Conservation (phyloP, 352 stramenopile genomes). For the Pythium aristosporum region DNA sequence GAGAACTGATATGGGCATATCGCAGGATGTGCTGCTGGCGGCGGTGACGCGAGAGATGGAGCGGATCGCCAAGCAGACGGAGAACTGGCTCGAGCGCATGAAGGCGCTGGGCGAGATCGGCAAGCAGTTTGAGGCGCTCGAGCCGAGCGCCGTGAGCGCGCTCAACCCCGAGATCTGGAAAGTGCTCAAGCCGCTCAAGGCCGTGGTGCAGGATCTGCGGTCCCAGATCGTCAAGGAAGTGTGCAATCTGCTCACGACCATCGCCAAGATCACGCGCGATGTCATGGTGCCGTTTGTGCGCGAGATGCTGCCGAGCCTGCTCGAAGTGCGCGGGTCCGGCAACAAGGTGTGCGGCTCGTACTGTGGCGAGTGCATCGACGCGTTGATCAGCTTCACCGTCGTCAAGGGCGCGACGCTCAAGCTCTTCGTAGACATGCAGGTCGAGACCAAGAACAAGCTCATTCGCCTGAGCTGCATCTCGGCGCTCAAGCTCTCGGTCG, state of each 20-base stretch:
- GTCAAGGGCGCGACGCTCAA: slow-evolving; percentile 74
- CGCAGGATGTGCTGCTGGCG: slow-evolving; percentile 18
- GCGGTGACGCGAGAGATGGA: slow-evolving; percentile 69
- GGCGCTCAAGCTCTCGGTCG: slow-evolving; percentile 48
- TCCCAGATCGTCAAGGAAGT: slow-evolving; percentile 88
- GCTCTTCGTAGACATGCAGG: slow-evolving; percentile 68
- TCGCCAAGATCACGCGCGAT: slow-evolving; percentile 67
- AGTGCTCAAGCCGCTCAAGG: slow-evolving; percentile 67
- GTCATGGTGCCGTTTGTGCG: slow-evolving; percentile 76
- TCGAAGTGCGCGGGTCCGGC: slow-evolving; percentile 78
- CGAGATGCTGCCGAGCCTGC: slow-evolving; percentile 66
- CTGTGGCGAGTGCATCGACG: slow-evolving; percentile 75
- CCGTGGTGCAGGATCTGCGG: slow-evolving; percentile 73
- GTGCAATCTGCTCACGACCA: slow-evolving; percentile 54
- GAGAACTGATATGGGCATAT: neutral
- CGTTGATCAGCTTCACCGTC: slow-evolving; percentile 60
- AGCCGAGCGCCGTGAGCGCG: slow-evolving; percentile 34
- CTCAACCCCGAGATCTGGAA: slow-evolving; percentile 69
- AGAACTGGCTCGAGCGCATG: slow-evolving; percentile 85
- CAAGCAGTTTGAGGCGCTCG: slow-evolving; percentile 60
- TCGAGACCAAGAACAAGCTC: slow-evolving; percentile 82
- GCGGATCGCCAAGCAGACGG: slow-evolving; percentile 64
- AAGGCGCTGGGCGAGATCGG: slow-evolving; percentile 63
- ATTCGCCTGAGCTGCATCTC: slow-evolving; percentile 78
- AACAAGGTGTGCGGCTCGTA: slow-evolving; percentile 85